Evolutionary conservation across 2,329 filamentous ascomycete genomes (phyloP).

Genomic region (Sporothrix inflata): DNA sequence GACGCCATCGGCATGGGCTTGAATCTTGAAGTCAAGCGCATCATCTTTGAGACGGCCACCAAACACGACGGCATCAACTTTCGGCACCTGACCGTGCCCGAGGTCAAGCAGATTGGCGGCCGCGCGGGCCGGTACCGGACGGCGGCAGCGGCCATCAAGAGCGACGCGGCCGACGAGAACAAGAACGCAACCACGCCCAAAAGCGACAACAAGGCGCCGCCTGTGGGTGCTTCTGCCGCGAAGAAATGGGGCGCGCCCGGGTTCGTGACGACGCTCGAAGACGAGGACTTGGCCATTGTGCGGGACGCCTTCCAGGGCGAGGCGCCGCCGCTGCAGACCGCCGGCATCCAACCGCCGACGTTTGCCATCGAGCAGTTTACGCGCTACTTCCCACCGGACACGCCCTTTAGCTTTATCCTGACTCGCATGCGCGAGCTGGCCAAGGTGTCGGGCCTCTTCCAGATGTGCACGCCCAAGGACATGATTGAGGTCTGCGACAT

Average conservation of each 20-base stretch:
- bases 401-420: slow-evolving; percentile 82
- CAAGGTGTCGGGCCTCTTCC: slow-evolving; percentile 66
- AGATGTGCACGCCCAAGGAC: slow-evolving; percentile 67
- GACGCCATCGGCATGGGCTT: slow-evolving; percentile 93
- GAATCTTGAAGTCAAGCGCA: slow-evolving; percentile 87
- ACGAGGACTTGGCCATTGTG: slow-evolving; percentile 67
- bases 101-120: slow-evolving; percentile 93
- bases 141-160: slow-evolving; percentile 58
- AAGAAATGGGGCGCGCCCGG: slow-evolving; percentile 52
- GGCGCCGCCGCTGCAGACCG: slow-evolving; percentile 67
- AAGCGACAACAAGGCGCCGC: not conserved
- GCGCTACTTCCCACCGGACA: slow-evolving; percentile 77
- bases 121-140: slow-evolving; percentile 85
- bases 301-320: slow-evolving; percentile 64
- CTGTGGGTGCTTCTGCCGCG: not conserved
- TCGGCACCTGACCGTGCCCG: slow-evolving; percentile 67
- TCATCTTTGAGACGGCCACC: slow-evolving; percentile 78
- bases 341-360: slow-evolving; percentile 74
- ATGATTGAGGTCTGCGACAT: slow-evolving; percentile 70
- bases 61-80: slow-evolving; percentile 70
- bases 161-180: not conserved
- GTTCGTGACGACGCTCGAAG: slow-evolving; percentile 76
- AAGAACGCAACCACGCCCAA: not conserved
- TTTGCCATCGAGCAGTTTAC: slow-evolving; percentile 74
- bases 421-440: slow-evolving; percentile 73